Percentiles rank a stretch among this genome's conserved stretches.
phyloP scores from a whole-genome alignment of 768 basidiomycete genomes.

The Mycena capillaripes region DNA sequence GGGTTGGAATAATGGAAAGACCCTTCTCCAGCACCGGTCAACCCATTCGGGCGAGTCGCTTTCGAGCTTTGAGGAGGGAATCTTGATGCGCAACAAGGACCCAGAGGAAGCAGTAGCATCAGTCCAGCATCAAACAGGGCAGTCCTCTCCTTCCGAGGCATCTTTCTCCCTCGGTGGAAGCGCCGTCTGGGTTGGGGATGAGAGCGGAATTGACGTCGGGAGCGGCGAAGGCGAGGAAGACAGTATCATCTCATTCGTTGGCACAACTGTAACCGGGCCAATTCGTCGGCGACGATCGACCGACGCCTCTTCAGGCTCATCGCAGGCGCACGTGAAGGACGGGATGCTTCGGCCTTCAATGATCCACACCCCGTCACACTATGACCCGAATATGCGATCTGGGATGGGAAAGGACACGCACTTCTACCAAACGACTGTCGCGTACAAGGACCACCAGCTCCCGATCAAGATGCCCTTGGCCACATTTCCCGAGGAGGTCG shows the following conservation, averaged over 20 bases:
- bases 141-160: conserved; percentile 75
- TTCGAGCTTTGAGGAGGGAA: conserved; percentile 79
- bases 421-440: conserved; percentile 89
- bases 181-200: conserved; percentile 89
- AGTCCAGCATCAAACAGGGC: conserved; percentile 42
- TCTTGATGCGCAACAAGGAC: conserved; percentile 60
- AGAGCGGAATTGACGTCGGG: conserved; percentile 67
- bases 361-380: conserved; percentile 55
- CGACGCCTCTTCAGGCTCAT: conserved; percentile 82
- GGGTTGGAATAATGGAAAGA: conserved; percentile 44
- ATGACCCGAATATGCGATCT: conserved; percentile 63
- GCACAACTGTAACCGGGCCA: conserved; percentile 54
- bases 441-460: conserved; percentile 85
- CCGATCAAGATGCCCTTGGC: conserved; percentile 93
- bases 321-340: conserved; percentile 63
- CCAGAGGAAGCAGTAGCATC: conserved; percentile 50
- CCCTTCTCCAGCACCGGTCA: conserved; percentile 57
- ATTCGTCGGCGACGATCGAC: conserved; percentile 74
- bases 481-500: conserved; percentile 95
- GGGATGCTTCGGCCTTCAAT: conserved; percentile 50
- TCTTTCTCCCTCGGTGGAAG: conserved; percentile 86
- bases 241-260: conserved; percentile 56
- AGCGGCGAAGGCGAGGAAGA: conserved; percentile 57
- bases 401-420: conserved; percentile 89
- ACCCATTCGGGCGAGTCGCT: conserved; percentile 73